Evolutionary conservation across 2,329 filamentous ascomycete species (phyloP), one percentile per base, ranked within the genome.

Genomic region (Colletotrichum musae): DNA sequence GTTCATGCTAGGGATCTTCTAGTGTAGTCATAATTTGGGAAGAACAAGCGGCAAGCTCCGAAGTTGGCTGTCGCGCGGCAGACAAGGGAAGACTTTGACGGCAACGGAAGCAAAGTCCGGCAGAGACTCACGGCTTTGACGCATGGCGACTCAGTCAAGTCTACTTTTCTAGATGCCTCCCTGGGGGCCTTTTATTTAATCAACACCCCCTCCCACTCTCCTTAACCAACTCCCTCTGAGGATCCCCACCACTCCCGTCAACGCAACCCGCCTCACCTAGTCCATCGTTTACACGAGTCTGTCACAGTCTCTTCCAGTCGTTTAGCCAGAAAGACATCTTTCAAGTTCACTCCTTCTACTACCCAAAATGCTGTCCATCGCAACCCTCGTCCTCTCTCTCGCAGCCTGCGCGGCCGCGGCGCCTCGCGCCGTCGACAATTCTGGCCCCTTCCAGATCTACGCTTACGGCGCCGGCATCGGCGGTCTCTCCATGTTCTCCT

Each of bases 401-500:
- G 70, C 63, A 9, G 59, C 63, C 21, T 21, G 56, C 21, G 56
- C 68, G 26, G 48, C 58, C 12, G 70, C 70, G 26, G 68, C 51
- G 54, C 64, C 16, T 50, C 64, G 71, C n/a, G 64, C 72, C 5
- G 71, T 51, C 18, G 50, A 60, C 26, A 48, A 74, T 3, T 57
- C 21, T 9, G 64, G 56, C 6, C 66, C 56, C 3, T 77, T 77
- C 61, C 64, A 71, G n/a, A 63, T 77, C 9, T 77, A 75, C 47
- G 76, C 74, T 57, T 77, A 76, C 56, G 75, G 76, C 21, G 16
- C 58, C 5, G 71, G 72, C 15, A 75, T 77, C 53, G 67, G 74
- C 6, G 75, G 76, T 6, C 69, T 74, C 3, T 64, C 72, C 7
- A 24, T 77, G 21, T 74, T 76, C 63, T 74, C 72, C 39, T 68